Conservation (phyloP, 2,329 filamentous ascomycete species). For the Cordyceps militaris region DNA sequence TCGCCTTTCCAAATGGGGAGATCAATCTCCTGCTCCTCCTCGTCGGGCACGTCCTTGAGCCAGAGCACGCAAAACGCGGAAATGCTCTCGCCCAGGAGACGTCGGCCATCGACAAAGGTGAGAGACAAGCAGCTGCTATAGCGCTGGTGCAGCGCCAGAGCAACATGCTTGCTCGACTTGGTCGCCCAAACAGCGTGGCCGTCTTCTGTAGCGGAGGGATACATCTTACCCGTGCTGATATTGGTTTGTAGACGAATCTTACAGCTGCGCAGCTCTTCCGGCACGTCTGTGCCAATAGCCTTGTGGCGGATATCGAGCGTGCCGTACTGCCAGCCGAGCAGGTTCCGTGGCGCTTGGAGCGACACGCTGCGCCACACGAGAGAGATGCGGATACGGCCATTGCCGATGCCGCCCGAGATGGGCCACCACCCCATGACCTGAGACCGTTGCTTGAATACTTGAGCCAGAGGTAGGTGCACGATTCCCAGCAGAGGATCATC, state of each 20-base stretch:
- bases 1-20: slow-evolving; percentile 61
- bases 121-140: slow-evolving; percentile 51
- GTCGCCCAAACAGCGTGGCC: slow-evolving; percentile 45
- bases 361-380: slow-evolving; percentile 67
- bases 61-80: slow-evolving; percentile 59
- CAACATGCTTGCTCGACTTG: slow-evolving; percentile 36
- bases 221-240: slow-evolving; percentile 52
- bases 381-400: slow-evolving; percentile 60
- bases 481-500: slow-evolving; percentile 64
- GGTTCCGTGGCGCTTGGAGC: slow-evolving; percentile 49
- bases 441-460: slow-evolving; percentile 54
- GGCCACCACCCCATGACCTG: slow-evolving; percentile 62
- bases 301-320: slow-evolving; percentile 58
- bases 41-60: slow-evolving; percentile 63
- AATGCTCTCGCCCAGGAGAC: slow-evolving; percentile 44
- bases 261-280: slow-evolving; percentile 39
- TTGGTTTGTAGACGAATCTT: slow-evolving; percentile 55
- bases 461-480: slow-evolving; percentile 57
- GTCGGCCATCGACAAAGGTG: slow-evolving; percentile 36
- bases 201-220: slow-evolving; percentile 29
- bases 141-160: slow-evolving; percentile 52
- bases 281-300: slow-evolving; percentile 36
- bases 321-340: slow-evolving; percentile 65
- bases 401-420: slow-evolving; percentile 64
- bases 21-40: slow-evolving; percentile 52